phyloP scores from a whole-genome alignment of 495 filamentous ascomycete genomes.

The Aspergillus avenaceus region DNA sequence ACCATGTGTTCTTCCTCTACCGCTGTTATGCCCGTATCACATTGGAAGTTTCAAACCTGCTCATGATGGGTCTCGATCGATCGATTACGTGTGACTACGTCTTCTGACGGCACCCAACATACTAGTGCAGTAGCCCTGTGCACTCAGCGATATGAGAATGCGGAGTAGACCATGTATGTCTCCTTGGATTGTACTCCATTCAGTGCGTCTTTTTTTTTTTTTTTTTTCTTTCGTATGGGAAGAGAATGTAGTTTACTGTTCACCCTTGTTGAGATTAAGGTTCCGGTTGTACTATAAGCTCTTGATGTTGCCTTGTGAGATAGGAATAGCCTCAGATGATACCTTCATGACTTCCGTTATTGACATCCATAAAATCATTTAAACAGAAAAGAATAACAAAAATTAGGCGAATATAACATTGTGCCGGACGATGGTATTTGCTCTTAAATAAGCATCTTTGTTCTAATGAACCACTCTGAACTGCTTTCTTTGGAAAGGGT shows the following conservation, averaged over 20 bases:
- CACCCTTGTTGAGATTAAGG: not conserved
- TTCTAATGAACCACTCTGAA: too few species aligned
- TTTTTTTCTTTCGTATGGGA: too few species aligned
- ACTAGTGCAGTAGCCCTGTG: not conserved
- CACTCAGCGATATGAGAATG: not conserved
- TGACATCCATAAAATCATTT: too few species aligned
- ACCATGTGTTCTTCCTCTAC: not conserved
- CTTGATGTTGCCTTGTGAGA: too few species aligned
- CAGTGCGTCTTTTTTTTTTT: not conserved
- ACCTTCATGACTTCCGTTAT: too few species aligned
- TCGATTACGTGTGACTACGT: slow-evolving; percentile 9
- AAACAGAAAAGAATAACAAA: too few species aligned
- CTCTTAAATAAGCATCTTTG: not conserved
- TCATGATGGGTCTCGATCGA: not conserved
- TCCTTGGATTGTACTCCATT: not conserved
- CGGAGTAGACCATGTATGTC: not conserved
- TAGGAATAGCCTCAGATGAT: too few species aligned
- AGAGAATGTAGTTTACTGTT: not conserved
- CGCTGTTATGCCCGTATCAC: not conserved
- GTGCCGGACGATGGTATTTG: too few species aligned
- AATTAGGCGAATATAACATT: too few species aligned
- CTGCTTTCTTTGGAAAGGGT: not conserved
- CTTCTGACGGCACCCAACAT: slow-evolving; percentile 10
- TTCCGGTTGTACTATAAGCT: not conserved
- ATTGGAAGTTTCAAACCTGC: not conserved